These are phyloP conservation scores for Blepharisma stoltei DNA, from an alignment of 73 alveolate species.

Conservation along the genomic window DNA sequence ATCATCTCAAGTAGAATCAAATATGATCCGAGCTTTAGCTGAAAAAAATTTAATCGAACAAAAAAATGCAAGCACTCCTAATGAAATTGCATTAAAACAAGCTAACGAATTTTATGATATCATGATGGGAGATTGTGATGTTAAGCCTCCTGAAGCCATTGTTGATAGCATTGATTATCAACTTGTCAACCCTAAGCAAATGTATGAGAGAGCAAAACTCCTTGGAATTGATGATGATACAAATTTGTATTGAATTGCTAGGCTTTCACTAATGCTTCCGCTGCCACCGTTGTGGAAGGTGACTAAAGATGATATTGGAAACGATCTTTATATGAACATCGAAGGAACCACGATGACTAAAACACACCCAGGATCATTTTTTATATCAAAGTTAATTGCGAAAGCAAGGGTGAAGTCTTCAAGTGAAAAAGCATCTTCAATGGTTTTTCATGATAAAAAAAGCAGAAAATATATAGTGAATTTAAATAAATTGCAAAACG, in stretches of 20 bases:
- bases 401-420: background rate
- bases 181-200: conserved; percentile 16
- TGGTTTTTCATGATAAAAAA: conserved; percentile 14
- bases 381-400: background rate
- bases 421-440: background rate
- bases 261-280: conserved; percentile 2
- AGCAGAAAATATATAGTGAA: conserved; percentile 1
- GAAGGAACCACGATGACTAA: background rate
- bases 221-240: background rate
- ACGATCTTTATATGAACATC: background rate
- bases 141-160: conserved; percentile 14
- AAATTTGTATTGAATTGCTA: conserved; percentile 13
- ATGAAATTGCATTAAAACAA: background rate
- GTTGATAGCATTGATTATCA: background rate
- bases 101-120: conserved; percentile 20
- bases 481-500: background rate
- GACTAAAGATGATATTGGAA: background rate
- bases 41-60: background rate
- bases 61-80: background rate
- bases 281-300: conserved; percentile 25
- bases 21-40: background rate
- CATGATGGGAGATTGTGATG: background rate
- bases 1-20: background rate
- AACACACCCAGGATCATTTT: background rate
- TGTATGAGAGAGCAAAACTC: background rate